A percentile compares a stretch with the other conserved stretches of the same genome.
Conservation (phyloP, 768 basidiomycete species). For the Mycena filopes region DNA sequence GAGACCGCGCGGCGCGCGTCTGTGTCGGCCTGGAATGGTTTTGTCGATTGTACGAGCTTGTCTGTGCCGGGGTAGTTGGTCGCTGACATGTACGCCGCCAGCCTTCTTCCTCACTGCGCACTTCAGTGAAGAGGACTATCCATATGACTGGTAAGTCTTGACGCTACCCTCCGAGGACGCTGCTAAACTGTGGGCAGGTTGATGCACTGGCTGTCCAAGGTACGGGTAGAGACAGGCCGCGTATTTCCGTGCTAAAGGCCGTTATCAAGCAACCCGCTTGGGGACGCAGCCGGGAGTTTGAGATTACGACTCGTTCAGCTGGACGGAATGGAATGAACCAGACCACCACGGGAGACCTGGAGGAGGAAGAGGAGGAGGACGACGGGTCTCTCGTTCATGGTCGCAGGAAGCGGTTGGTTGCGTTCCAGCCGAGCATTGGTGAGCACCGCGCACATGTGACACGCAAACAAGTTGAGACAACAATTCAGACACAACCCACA, state of each 20-base stretch:
- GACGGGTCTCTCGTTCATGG: conserved; percentile 67
- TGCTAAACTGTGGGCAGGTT: conserved; percentile 59
- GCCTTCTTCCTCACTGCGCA: conserved; percentile 93
- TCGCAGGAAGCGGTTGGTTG: conserved; percentile 79
- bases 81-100: conserved; percentile 35
- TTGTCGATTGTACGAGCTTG: conserved; percentile 77
- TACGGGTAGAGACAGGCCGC: conserved; percentile 37
- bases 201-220: conserved; percentile 92
- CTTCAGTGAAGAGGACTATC: conserved; percentile 89
- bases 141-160: conserved; percentile 77
- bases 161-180: conserved; percentile 21
- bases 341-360: conserved; percentile 79
- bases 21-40: conserved; percentile 89
- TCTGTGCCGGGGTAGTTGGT: neutral
- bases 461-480: too few relatives aligned
- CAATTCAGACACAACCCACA: conserved; percentile 84
- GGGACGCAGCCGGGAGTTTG: conserved; percentile 89
- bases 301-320: conserved; percentile 84
- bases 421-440: conserved; percentile 90
- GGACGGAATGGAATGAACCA: conserved; percentile 73
- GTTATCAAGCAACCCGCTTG: conserved; percentile 83
- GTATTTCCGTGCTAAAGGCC: conserved; percentile 29
- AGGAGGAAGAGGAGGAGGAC: conserved; percentile 76
- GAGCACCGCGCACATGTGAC: conserved; percentile 35
- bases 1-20: conserved; percentile 87